Evolutionary conservation across 176 grass and related monocot genomes (phyloP), one percentile per base, ranked within the genome.

Genomic region (Eleusine indica): DNA sequence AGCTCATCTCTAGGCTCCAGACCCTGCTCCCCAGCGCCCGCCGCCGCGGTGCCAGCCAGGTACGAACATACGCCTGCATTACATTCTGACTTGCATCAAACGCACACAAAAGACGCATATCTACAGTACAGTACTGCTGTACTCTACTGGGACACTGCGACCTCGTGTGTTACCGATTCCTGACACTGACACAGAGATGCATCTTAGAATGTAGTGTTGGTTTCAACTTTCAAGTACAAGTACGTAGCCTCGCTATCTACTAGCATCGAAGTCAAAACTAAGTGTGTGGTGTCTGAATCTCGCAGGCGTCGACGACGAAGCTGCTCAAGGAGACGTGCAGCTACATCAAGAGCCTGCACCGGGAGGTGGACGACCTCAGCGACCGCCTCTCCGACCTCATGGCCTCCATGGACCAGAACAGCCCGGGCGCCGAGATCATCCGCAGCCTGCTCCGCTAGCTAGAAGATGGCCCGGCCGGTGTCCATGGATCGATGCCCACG

Each of bases 1-100:
- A 94, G 90, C 93, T 94, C 79, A 90, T 94, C 85, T 90, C 93
- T 71, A 92, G 87, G 87, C 93, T 94, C 5, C 93, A 90, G 69
- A 83, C 89, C 40, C 68, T 91, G 17, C 92, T 94, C 86, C 92
- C 92, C 25, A 86, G 66, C 9, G 22, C 64, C 37, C 68, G 82
- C 43, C 84, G 89, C 75, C 38, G 86, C 14, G 71, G 79, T 64
- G 58, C 66, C 86, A 80, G 61, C 83, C 84, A 85, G 80, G 92
- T 91, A 83, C 42, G 15, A 44, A 29, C 19, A 0, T 7, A 49
- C 12, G 1, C 47, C 11, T 53, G 6, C 80, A 15, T n/a, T 44
- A 16, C 21, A 46, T 19, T 62, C 58, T n/a, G n/a, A 4, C 32
- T 35, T 35, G 53, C 21, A 37, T 25, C 46, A 66, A 5, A 62